These are phyloP conservation scores for Russula abietina DNA, from an alignment of 768 basidiomycete genomes.

Conservation along the genomic window DNA sequence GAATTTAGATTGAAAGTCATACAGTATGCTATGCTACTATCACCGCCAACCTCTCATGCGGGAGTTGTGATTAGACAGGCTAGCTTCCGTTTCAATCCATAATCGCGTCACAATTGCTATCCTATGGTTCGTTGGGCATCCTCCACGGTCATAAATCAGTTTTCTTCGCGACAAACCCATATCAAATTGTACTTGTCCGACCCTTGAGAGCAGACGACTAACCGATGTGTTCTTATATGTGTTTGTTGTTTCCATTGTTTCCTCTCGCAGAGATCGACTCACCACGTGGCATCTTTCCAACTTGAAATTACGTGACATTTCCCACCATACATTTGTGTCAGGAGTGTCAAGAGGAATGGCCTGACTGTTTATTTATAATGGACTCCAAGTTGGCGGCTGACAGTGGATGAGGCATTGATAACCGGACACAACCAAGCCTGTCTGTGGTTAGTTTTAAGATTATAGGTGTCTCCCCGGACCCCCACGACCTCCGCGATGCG, in stretches of 20 bases:
- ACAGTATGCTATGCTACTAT: background rate
- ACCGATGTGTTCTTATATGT: background rate
- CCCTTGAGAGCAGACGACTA: background rate
- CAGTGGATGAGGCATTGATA: constrained; percentile 36
- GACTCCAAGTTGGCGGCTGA: background rate
- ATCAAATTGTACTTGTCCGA: background rate
- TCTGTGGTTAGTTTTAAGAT: constrained; percentile 30
- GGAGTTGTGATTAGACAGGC: background rate
- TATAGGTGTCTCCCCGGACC: constrained; percentile 32
- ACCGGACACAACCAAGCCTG: constrained; percentile 34
- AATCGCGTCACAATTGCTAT: background rate
- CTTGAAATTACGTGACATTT: too few species aligned
- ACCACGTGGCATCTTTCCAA: too few species aligned
- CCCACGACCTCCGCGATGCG: constrained; percentile 37
- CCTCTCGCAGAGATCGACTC: too few species aligned
- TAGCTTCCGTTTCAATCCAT: background rate
- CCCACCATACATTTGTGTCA: constrained; percentile 25
- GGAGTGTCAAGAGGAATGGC: too few species aligned
- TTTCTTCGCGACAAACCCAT: background rate
- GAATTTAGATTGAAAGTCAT: background rate
- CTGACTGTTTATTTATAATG: background rate
- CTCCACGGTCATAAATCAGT: background rate
- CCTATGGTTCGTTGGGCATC: background rate
- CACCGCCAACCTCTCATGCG: background rate
- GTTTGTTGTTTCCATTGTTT: too few species aligned